phyloP scores from a whole-genome alignment of 2,329 filamentous ascomycete genomes.

The Huntiella savannae region DNA sequence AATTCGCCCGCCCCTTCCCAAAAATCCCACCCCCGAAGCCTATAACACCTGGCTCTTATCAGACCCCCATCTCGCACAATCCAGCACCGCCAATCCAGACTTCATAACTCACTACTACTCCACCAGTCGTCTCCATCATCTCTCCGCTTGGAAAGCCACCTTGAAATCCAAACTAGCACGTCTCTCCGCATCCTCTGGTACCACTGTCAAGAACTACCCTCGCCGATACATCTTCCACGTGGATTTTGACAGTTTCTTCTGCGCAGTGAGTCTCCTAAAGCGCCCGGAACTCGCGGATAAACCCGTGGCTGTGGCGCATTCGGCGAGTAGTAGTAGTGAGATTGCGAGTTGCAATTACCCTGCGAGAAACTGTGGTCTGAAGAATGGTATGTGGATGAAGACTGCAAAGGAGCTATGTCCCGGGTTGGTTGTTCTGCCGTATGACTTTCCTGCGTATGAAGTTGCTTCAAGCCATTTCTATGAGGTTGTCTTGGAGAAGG shows the following conservation, averaged over 20 bases:
- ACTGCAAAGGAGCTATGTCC: slow-evolving; percentile 65
- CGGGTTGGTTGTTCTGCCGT: slow-evolving; percentile 73
- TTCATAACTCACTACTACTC: slow-evolving; percentile 91
- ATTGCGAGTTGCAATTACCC: slow-evolving; percentile 97
- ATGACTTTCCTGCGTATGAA: slow-evolving; percentile 91
- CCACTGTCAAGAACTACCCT: slow-evolving; percentile 16
- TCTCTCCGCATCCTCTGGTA: slow-evolving; percentile 32
- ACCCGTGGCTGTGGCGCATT: slow-evolving; percentile 77
- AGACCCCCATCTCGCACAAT: slow-evolving; percentile 71
- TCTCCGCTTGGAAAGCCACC: slow-evolving; percentile 93
- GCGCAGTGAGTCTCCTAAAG: slow-evolving; percentile 67
- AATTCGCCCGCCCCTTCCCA: slow-evolving; percentile 12
- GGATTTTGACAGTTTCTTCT: slow-evolving; percentile 98
- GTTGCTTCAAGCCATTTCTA: slow-evolving; percentile 80
- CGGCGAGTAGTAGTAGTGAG: slow-evolving; percentile 68
- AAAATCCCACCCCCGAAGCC: slow-evolving; percentile 76
- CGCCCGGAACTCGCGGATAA: slow-evolving; percentile 57
- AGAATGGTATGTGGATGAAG: slow-evolving; percentile 99
- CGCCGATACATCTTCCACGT: slow-evolving; percentile 82
- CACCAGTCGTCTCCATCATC: slow-evolving; percentile 82
- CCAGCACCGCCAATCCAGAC: slow-evolving; percentile 78
- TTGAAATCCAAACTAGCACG: slow-evolving; percentile 76
- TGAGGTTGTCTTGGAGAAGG: slow-evolving; percentile 57
- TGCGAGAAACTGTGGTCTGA: slow-evolving; percentile 68
- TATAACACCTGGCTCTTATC: slow-evolving; percentile 73